phyloP scores from a whole-genome alignment of 2,329 filamentous ascomycete genomes.

The Neofusicoccum sp. region DNA sequence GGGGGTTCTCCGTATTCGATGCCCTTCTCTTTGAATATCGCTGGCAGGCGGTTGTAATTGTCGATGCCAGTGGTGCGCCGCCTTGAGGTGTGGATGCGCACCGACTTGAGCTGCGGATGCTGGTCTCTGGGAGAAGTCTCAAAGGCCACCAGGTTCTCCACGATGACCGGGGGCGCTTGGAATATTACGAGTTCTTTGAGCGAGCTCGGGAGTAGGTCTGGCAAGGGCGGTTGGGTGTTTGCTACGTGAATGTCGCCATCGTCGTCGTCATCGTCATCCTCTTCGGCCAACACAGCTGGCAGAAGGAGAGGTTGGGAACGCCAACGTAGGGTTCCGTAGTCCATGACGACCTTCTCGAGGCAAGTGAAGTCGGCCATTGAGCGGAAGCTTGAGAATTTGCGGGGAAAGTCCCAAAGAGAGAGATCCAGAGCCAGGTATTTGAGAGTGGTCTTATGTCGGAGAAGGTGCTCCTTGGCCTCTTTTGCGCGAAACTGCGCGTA shows the following conservation, averaged over 20 bases:
- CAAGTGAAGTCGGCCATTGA: conserved; percentile 1
- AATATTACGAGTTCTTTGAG: conserved; percentile 6
- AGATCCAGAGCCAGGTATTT: conserved; percentile 13
- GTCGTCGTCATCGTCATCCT: not conserved
- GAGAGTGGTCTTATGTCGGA: conserved; percentile 1
- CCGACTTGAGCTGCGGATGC: not conserved
- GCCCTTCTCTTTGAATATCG: not conserved
- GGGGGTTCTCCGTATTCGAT: conserved; percentile 3
- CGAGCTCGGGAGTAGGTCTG: not conserved
- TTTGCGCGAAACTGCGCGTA: conserved; percentile 2
- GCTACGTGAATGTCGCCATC: not conserved
- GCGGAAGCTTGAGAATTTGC: not conserved
- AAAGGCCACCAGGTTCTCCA: conserved; percentile 10
- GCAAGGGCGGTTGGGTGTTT: conserved; percentile 4
- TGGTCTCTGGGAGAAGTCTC: not conserved
- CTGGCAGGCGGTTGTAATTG: not conserved
- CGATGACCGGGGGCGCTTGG: conserved; percentile 2
- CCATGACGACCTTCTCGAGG: conserved; percentile 8
- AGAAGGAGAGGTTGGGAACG: not conserved
- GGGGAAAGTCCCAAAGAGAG: not conserved
- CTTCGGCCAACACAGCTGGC: not conserved
- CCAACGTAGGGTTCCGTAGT: conserved; percentile 14
- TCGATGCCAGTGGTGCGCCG: not conserved
- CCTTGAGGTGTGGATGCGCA: not conserved
- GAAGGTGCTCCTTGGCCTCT: conserved; percentile 1